Evolutionary conservation across 192 early-diverging fungal genomes (phyloP), one percentile per base, ranked within the genome.

Genomic region (Gigaspora rosea): DNA sequence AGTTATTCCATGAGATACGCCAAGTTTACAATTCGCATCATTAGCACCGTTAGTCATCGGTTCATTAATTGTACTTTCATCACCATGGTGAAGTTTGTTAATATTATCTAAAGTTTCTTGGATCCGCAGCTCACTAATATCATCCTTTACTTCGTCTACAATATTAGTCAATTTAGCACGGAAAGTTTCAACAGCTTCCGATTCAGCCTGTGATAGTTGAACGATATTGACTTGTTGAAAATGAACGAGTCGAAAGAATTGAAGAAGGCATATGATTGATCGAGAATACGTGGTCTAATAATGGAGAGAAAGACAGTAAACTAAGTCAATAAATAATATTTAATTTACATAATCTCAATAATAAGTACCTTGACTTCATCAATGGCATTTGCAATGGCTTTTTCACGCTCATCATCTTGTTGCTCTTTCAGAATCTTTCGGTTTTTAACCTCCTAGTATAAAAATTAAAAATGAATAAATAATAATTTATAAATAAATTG

Each of bases 191-290:
- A 76, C 63, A 7, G 35, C 41, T 12, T 65, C 64, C 2, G 8
- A 58, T 54, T 76, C 75, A 18, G 8, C 54, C 35, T 76, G 62
- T n/a, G 62, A 41, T 16, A 76, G 52, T 52, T 64, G 49, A 67
- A 66, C 18, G 10, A 66, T 41, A 12, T n/a, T 18, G 5, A 50
- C 11, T 36, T 66, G 35, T 64, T 51, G 61, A 35, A 65, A 66
- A 15, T 76, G 75, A 0, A 76, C 50, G 32, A 76, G 63, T 0
- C 50, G 62, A 27, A 76, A 76, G 41, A 76, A 76, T 6, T 50
- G 47, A 16, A 76, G 22, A 51, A 76, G 75, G 4, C 11, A 18
- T 50, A 76, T 16, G 16, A 76, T 15, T 11, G 74, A 76, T 36
- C 52, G 22, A 12, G 47, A 13, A 52, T 76, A 36, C 6, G 13